Conservation (phyloP, 176 grass and related monocot genomes). For the Thalia dealbata region DNA sequence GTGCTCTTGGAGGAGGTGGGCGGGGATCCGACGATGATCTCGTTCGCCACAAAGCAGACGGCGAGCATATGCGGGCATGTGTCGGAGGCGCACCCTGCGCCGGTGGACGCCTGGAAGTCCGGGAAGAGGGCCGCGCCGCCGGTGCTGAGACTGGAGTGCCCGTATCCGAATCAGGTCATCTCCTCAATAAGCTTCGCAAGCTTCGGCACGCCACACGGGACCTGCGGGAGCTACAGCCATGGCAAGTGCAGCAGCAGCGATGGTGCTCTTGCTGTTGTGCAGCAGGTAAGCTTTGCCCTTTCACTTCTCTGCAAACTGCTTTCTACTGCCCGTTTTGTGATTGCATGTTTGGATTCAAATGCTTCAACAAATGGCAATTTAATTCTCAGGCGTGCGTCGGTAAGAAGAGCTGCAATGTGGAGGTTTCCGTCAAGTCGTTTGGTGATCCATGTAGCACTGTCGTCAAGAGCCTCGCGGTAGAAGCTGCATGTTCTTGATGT, state of each 20-base stretch:
- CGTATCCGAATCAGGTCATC: constrained; percentile 55
- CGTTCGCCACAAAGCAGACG: constrained; percentile 52
- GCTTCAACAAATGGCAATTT: no score
- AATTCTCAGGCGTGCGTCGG: constrained; percentile 62
- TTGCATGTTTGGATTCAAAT: no score
- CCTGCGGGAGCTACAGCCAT: constrained; percentile 63
- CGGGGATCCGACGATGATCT: constrained; percentile 71
- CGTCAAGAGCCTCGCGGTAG: constrained; percentile 76
- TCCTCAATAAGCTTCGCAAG: constrained; percentile 79
- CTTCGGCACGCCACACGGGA: constrained; percentile 78
- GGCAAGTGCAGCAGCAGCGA: constrained; percentile 72
- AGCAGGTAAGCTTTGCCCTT: constrained; percentile 29
- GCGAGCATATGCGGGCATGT: constrained; percentile 57
- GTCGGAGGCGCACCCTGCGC: constrained; percentile 70
- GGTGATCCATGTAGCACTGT: constrained; percentile 72
- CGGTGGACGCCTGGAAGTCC: constrained; percentile 48
- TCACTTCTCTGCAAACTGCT: no score
- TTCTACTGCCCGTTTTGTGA: no score
- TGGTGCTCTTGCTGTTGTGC: constrained; percentile 54
- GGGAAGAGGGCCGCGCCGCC: constrained; percentile 37
- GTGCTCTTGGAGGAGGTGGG: constrained; percentile 86
- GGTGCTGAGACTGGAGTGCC: constrained; percentile 57
- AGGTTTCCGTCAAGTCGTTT: constrained; percentile 57
- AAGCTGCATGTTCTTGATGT: constrained; percentile 80
- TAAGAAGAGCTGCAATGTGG: constrained; percentile 48